A percentile compares a stretch with the other conserved stretches of the same genome.
Conservation (phyloP, 1,284 basidiomycete genomes). For the Trichosporon sp. region DNA sequence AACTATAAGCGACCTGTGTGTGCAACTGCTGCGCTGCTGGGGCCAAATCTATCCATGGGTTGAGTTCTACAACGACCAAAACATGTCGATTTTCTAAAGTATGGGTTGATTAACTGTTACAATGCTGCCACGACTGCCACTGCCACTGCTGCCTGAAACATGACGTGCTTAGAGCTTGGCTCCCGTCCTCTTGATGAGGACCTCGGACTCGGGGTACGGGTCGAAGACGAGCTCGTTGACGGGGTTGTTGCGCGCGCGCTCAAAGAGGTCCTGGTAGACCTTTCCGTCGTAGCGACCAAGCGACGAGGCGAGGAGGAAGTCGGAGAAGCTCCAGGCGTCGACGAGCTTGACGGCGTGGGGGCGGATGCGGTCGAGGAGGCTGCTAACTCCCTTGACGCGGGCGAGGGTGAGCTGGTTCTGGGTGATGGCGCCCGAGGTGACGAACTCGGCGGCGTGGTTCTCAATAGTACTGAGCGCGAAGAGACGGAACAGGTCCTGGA, state of each 20-base stretch:
- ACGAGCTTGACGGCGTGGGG: constrained; percentile 45
- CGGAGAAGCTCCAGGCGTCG: constrained; percentile 53
- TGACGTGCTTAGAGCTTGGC: constrained; percentile 16
- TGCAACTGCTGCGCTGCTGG: not conserved
- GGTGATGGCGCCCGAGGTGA: constrained; percentile 50
- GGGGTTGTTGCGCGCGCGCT: constrained; percentile 28
- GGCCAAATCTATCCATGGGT: constrained; percentile 2
- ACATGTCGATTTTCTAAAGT: not conserved
- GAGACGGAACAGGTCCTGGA: constrained; percentile 46
- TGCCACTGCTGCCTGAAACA: not conserved
- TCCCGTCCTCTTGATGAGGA: constrained; percentile 15
- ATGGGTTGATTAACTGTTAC: not conserved
- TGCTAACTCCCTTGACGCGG: constrained; percentile 14
- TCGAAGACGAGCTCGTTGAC: constrained; percentile 21
- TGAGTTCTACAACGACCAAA: not conserved
- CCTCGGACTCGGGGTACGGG: constrained; percentile 15
- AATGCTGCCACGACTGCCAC: not conserved
- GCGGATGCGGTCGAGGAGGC: constrained; percentile 10
- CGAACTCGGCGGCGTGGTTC: constrained; percentile 52
- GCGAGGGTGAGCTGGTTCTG: constrained; percentile 16
- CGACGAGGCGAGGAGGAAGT: constrained; percentile 56
- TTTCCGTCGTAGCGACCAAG: constrained; percentile 52
- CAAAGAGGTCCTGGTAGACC: constrained; percentile 51
- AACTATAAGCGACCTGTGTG: not conserved
- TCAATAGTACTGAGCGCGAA: constrained; percentile 50